Evolutionary conservation across 129 eudicot species (phyloP), one percentile per base, ranked within the genome.

Genomic region (Ambrosia artemisiifolia): DNA sequence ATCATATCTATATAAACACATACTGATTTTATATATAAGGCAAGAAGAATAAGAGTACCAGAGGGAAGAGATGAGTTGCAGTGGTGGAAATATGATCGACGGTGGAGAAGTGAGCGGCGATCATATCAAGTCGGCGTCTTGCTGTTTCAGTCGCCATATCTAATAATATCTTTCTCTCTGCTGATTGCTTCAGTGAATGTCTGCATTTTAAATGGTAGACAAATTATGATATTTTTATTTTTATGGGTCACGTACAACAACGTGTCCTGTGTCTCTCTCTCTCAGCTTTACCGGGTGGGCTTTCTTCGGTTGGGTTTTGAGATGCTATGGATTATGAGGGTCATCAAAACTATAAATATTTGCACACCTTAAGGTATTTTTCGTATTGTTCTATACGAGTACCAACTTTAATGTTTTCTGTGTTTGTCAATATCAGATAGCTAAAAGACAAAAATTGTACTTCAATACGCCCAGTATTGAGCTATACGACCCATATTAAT

Each of bases 61-160:
- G 77, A 63, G 77, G 82, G 53, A 78, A 78, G 55, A 78, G 40
- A 32, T 64, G 77, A 54, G 68, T 42, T 43, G 66, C 81, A 70
- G 77, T 50, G 32, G 81, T 51, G 11, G 71, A 30, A 24, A 50
- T 43, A 10, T 33, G 64, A 42, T 78, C 82, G 51, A 77, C 77
- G 59, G 67, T 62, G 11, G 80, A 47, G 30, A 78, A 71, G 46
- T 78, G 82, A 63, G 62, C 77, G 34, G 61, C 19, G 6, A 78
- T 71, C 73, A 63, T 64, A 49, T 53, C 73, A 16, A 78, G 43
- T 71, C 82, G 73, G 14, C 82, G 72, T 71, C 72, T 71, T 28
- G 67, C 82, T 10, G 73, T 71, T 69, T 77, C 70, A 59, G 19
- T 35, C 70, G 64, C 81, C 81, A 77, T 77, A 44, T 59, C 24